Conservation (phyloP, 805 yeast genomes). For the Kuraishia cidri region DNA sequence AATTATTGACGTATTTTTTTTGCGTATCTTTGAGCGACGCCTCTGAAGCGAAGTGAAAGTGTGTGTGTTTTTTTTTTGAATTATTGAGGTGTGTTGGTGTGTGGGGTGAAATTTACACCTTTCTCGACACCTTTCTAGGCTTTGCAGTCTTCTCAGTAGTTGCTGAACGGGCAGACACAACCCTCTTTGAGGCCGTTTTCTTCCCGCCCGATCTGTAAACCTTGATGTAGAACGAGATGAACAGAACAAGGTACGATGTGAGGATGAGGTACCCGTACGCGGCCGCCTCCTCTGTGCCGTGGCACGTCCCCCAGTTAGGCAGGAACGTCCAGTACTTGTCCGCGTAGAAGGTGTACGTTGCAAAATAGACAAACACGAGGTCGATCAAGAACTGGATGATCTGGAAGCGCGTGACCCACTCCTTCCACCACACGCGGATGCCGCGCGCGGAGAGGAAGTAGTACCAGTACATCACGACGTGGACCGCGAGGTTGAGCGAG, state of each 20-base stretch:
- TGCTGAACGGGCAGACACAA: too few relatives aligned
- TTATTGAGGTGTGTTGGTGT: too few relatives aligned
- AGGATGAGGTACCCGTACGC: conserved; percentile 82
- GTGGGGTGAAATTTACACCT: too few relatives aligned
- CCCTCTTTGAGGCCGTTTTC: conserved; percentile 14
- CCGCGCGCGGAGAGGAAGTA: conserved; percentile 90
- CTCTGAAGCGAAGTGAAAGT: too few relatives aligned
- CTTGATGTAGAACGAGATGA: conserved; percentile 86
- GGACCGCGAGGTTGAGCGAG: conserved; percentile 80
- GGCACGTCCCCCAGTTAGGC: conserved; percentile 80
- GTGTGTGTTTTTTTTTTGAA: too few relatives aligned
- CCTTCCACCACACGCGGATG: conserved; percentile 98
- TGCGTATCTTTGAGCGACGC: too few relatives aligned
- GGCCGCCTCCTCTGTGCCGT: conserved; percentile 92
- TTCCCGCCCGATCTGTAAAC: conserved; percentile 54
- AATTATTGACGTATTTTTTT: too few relatives aligned
- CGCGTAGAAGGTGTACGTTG: conserved; percentile 86
- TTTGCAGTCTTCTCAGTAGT: too few relatives aligned
- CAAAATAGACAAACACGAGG: conserved; percentile 84
- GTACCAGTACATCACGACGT: conserved; percentile 96
- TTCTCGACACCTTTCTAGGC: too few relatives aligned
- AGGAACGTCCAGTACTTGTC: conserved; percentile 52
- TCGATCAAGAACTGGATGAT: conserved; percentile 89
- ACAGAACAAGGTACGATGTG: conserved; percentile 80
- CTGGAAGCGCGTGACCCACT: conserved; percentile 96